These are phyloP conservation scores for Chrysoporthe austroafricana DNA, from an alignment of 2,329 filamentous ascomycete species.

Conservation along the genomic window DNA sequence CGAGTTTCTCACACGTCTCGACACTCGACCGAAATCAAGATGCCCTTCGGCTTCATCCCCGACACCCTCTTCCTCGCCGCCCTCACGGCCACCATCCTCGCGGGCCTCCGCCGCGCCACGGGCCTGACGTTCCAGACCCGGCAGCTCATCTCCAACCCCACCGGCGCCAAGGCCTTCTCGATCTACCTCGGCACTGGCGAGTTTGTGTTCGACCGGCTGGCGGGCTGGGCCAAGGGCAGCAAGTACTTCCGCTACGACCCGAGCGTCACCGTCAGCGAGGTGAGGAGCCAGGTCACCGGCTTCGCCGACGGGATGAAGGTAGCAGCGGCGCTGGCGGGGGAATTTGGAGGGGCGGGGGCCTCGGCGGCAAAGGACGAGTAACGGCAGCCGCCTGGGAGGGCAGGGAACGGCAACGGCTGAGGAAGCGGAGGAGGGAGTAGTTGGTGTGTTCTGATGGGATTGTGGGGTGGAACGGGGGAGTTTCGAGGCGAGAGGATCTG, in stretches of 20 bases:
- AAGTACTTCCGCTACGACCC: constrained; percentile 28
- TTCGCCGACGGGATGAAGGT: constrained; percentile 28
- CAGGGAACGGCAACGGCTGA: background rate
- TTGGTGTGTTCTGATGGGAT: background rate
- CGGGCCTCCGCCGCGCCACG: constrained; percentile 26
- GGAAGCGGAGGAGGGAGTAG: background rate
- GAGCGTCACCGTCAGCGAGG: constrained; percentile 26
- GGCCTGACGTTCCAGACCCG: constrained; percentile 28
- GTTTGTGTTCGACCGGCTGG: constrained; percentile 26
- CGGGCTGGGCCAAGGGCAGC: constrained; percentile 24
- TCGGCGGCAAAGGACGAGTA: background rate
- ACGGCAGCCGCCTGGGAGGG: background rate
- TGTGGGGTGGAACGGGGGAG: background rate
- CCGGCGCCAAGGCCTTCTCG: constrained; percentile 18
- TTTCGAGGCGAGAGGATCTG: background rate
- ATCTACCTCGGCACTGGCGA: constrained; percentile 27
- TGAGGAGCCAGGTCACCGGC: constrained; percentile 27
- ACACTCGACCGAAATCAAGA: constrained; percentile 15
- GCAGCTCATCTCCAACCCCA: constrained; percentile 23
- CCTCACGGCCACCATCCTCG: constrained; percentile 28
- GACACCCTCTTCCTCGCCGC: constrained; percentile 28
- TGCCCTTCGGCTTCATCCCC: constrained; percentile 26
- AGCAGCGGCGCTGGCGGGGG: constrained; percentile 21
- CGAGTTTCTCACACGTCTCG: background rate
- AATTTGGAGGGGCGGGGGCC: constrained; percentile 11